Conservation (phyloP, 257 asterid genomes). For the Solanum tacnaense region DNA sequence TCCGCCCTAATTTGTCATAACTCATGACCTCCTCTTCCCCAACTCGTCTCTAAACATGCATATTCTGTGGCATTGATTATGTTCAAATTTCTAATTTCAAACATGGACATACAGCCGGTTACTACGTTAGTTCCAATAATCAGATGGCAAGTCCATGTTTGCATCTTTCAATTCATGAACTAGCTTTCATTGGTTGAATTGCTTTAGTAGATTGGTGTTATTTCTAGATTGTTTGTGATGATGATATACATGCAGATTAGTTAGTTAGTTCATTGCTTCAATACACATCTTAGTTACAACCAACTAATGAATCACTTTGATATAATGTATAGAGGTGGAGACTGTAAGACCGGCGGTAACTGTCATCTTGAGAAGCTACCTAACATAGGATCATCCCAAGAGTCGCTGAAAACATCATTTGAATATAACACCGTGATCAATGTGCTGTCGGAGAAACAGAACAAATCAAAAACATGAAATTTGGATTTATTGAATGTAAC, state of each 20-base stretch:
- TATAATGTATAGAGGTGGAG: conserved; percentile 5
- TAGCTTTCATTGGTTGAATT: neutral
- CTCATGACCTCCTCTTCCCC: neutral
- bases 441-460: neutral
- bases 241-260: neutral
- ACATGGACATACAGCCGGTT: neutral
- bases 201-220: neutral
- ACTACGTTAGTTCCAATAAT: neutral
- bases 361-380: conserved; percentile 12
- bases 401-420: neutral
- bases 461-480: neutral
- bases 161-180: neutral
- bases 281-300: neutral
- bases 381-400: neutral
- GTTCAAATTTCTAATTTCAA: neutral
- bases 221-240: neutral
- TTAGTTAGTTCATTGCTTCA: neutral
- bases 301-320: neutral
- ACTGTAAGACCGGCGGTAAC: conserved; percentile 11
- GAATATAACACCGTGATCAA: neutral
- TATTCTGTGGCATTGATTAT: neutral
- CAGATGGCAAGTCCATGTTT: neutral
- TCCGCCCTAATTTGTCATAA: neutral
- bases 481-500: conserved; percentile 2
- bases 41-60: neutral